A percentile compares a stretch with the other conserved stretches of the same genome.
Conservation (phyloP, 768 basidiomycete genomes). For the Chalciporus sphaerocephalus region DNA sequence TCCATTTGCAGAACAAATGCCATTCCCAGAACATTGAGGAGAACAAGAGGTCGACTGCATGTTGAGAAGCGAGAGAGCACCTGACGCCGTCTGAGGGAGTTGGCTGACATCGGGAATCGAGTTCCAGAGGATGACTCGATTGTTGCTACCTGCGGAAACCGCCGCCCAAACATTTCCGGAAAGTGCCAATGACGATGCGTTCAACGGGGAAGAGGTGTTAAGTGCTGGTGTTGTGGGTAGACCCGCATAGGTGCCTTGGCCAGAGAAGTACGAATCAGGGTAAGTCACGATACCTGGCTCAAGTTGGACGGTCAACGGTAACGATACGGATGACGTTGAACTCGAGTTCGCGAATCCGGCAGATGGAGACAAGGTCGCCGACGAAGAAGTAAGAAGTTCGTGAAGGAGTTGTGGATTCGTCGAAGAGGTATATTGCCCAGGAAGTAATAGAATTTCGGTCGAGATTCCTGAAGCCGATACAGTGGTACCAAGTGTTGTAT, state of each 20-base stretch:
- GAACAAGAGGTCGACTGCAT: constrained; percentile 74
- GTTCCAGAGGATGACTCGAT: constrained; percentile 72
- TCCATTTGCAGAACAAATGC: constrained; percentile 66
- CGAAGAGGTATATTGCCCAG: constrained; percentile 69
- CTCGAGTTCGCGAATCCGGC: constrained; percentile 61
- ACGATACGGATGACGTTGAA: constrained; percentile 40
- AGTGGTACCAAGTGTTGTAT: constrained; percentile 71
- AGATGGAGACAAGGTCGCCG: constrained; percentile 53
- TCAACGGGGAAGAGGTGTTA: constrained; percentile 48
- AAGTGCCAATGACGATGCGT: constrained; percentile 61
- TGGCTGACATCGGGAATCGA: constrained; percentile 71
- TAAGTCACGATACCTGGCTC: constrained; percentile 68
- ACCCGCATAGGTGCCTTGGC: constrained; percentile 53
- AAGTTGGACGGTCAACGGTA: constrained; percentile 67
- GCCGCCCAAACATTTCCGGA: constrained; percentile 67
- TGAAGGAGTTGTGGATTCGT: constrained; percentile 73
- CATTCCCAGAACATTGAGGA: constrained; percentile 67
- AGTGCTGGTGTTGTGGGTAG: constrained; percentile 48
- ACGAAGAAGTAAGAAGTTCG: constrained; percentile 59
- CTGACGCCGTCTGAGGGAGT: constrained; percentile 48
- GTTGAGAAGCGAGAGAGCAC: constrained; percentile 57
- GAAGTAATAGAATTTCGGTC: constrained; percentile 59
- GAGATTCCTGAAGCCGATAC: constrained; percentile 53
- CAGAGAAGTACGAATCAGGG: constrained; percentile 57
- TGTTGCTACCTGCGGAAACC: constrained; percentile 50